A percentile compares a stretch with the other conserved stretches of the same genome.
Conservation (phyloP, 208 protist genomes). For the Borovskyia barvae region DNA sequence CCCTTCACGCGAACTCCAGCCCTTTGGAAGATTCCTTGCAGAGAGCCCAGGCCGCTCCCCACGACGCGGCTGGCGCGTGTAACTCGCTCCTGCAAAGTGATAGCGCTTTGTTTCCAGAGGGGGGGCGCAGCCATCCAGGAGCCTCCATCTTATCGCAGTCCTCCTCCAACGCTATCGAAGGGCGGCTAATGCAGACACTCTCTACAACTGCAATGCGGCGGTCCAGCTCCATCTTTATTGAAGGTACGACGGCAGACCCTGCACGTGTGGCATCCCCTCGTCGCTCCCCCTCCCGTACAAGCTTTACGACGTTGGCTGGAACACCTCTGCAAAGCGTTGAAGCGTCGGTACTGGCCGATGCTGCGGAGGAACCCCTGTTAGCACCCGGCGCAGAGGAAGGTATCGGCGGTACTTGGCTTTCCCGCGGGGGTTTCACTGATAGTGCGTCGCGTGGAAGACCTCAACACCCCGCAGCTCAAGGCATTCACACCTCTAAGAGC, state of each 20-base stretch:
- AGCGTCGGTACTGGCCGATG: slow-evolving; percentile 7
- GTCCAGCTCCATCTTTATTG: neutral
- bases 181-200: slow-evolving; percentile 9
- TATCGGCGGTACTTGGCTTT: slow-evolving; percentile 11
- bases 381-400: no score
- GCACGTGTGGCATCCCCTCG: neutral
- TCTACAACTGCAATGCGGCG: slow-evolving; percentile 12
- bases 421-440: slow-evolving; percentile 5
- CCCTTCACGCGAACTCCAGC: no score
- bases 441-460: neutral
- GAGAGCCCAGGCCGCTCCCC: no score
- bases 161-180: slow-evolving; percentile 7
- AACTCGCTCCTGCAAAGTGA: no score
- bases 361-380: no score
- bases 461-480: no score
- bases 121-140: no score
- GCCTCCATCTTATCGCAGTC: neutral
- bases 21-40: no score
- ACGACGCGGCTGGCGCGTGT: no score
- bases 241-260: neutral
- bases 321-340: slow-evolving; percentile 4
- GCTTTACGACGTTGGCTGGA: slow-evolving; percentile 13
- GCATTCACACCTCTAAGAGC: no score
- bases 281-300: neutral
- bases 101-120: no score